Evolutionary conservation across 139 green algal species (phyloP), one percentile per base, ranked within the genome.

Genomic region (Eudorina sp.): DNA sequence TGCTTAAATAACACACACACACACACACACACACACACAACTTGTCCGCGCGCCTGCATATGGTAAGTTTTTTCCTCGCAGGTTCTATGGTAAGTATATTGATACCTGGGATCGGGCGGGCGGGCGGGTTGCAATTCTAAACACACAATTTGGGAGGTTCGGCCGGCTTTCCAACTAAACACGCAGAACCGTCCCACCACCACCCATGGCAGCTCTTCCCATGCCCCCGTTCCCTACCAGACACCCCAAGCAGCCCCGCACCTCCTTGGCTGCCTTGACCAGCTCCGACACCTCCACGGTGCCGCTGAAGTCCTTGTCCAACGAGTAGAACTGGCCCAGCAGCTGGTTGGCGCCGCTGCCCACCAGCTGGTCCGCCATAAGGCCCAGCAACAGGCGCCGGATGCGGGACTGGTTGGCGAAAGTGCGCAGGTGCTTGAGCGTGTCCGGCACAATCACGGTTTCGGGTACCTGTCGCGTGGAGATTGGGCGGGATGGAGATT

Each of bases 221-320:
- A n/a, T 40, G 40, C 41, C 41, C 72, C 14, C 72, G 19, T 40
- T 79, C 38, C 72, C 43, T 79, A 13, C 40, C 21, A n/a, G n/a
- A n/a, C n/a, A n/a, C 14, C 40, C 72, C 72, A 16, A 16, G 8
- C 6, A 21, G 31, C 48, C 36, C 31, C 90, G 0, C 51, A 92
- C 91, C 91, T 94, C 88, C 53, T 88, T 83, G 0, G 91, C 86
- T 27, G 91, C 89, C 13, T 51, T 23, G 34, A 89, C 86, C 38
- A 95, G 90, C 83, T 95, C 92, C 51, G 80, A n/a, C 13, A 90
- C 68, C 81, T 92, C 89, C 69, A 95, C 76, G 16, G 90, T 93
- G 48, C 92, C 92, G 36, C 76, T 89, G 83, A 90, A 92, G 73
- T 95, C 92, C 34, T 53, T 73, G 58, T 93, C 90, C 53, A 91